Conservation (phyloP, 352 stramenopile species). For the Pythium plurisporium region DNA sequence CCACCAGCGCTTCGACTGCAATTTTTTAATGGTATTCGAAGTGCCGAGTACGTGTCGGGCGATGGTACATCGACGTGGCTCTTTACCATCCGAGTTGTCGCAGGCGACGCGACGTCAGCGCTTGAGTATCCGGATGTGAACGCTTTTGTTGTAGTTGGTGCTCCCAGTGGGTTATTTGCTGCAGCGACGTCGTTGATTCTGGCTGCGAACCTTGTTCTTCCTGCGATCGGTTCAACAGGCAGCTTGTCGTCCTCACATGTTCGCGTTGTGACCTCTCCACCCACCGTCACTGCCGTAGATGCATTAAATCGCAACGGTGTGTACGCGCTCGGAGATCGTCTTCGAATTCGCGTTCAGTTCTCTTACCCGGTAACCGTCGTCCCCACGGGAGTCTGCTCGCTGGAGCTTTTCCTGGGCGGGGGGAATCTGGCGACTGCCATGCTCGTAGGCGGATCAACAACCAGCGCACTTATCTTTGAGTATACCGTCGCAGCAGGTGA, state of each 20-base stretch:
- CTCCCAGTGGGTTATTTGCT: slow-evolving; percentile 32
- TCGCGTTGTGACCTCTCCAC: slow-evolving; percentile 34
- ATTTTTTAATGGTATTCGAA: slow-evolving; percentile 24
- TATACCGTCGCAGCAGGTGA: slow-evolving; percentile 52
- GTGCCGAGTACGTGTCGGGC: slow-evolving; percentile 40
- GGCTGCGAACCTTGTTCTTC: slow-evolving; percentile 26
- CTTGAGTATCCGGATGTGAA: slow-evolving; percentile 39
- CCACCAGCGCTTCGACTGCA: slow-evolving; percentile 32
- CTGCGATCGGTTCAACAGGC: slow-evolving; percentile 21
- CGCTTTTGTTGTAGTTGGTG: slow-evolving; percentile 22
- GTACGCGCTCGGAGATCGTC: slow-evolving; percentile 36
- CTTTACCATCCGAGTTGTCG: slow-evolving; percentile 37
- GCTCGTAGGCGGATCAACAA: slow-evolving; percentile 49
- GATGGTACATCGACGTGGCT: slow-evolving; percentile 29
- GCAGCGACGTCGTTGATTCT: slow-evolving; percentile 39
- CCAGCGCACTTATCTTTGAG: slow-evolving; percentile 42
- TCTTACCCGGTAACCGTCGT: slow-evolving; percentile 45
- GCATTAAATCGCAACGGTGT: slow-evolving; percentile 32
- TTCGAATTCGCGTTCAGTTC: slow-evolving; percentile 44
- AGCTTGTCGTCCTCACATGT: slow-evolving; percentile 42
- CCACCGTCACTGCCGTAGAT: slow-evolving; percentile 31
- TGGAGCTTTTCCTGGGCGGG: slow-evolving; percentile 44
- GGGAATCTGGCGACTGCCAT: slow-evolving; percentile 26
- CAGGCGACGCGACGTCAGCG: slow-evolving; percentile 24
- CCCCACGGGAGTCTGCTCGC: slow-evolving; percentile 18